These are phyloP conservation scores for Metschnikowia amazonensis DNA, from an alignment of 805 yeast species.

Conservation along the genomic window DNA sequence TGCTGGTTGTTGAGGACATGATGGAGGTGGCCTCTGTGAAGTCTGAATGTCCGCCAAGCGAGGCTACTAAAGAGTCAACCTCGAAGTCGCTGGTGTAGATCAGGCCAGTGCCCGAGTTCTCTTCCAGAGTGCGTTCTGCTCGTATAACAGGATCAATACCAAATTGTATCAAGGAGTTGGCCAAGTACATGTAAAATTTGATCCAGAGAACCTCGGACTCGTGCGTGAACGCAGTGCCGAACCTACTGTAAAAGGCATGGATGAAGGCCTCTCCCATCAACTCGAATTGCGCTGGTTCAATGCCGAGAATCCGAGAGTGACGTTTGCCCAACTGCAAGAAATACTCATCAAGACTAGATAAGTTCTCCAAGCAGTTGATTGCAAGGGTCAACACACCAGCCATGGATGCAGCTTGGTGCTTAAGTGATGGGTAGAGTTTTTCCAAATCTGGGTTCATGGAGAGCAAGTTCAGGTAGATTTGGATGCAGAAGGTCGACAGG, in stretches of 20 bases:
- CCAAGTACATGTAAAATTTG: conserved; percentile 61
- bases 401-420: conserved; percentile 75
- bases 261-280: conserved; percentile 71
- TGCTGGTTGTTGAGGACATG: background rate
- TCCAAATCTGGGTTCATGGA: conserved; percentile 59
- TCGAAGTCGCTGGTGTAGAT: conserved; percentile 11
- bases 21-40: conserved; percentile 11
- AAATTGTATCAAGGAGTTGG: conserved; percentile 62
- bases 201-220: conserved; percentile 71
- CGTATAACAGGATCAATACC: conserved; percentile 49
- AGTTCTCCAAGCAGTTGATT: conserved; percentile 58
- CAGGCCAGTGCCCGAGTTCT: conserved; percentile 9
- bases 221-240: conserved; percentile 49
- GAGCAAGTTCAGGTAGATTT: conserved; percentile 67
- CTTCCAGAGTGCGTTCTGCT: conserved; percentile 7
- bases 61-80: conserved; percentile 5
- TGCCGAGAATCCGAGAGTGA: conserved; percentile 71
- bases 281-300: conserved; percentile 64
- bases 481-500: conserved; percentile 64
- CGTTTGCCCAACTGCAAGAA: conserved; percentile 64
- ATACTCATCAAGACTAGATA: conserved; percentile 54
- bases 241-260: conserved; percentile 64
- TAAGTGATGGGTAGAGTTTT: conserved; percentile 64
- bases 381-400: conserved; percentile 75
- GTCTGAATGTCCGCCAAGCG: conserved; percentile 11